Evolutionary conservation across 2,329 filamentous ascomycete genomes (phyloP).

Genomic region (Calonectria naviculata): DNA sequence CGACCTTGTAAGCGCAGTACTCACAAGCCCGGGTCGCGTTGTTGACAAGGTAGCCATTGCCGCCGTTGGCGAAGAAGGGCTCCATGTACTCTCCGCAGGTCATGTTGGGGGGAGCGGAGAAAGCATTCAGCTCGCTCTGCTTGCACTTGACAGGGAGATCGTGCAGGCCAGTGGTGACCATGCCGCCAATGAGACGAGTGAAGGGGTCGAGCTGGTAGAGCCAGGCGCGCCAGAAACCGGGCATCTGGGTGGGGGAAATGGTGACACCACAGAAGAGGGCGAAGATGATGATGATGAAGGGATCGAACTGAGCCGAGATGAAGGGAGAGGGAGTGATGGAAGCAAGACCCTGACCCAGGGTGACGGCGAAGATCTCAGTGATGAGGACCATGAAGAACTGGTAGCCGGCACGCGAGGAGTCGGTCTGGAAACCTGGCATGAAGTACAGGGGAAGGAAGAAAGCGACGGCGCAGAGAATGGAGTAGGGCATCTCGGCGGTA

Average conservation of each 20-base stretch:
- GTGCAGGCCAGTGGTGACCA: conserved; percentile 73
- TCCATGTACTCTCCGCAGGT: conserved; percentile 41
- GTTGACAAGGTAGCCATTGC: conserved; percentile 76
- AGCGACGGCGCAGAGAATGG: conserved; percentile 78
- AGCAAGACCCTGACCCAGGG: conserved; percentile 80
- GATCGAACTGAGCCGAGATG: conserved; percentile 83
- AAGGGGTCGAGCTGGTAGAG: conserved; percentile 75
- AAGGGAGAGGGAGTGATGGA: conserved; percentile 83
- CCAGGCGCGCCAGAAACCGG: conserved; percentile 80
- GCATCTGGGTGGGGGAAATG: conserved; percentile 80
- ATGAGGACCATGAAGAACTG: conserved; percentile 88
- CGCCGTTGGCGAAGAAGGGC: conserved; percentile 58
- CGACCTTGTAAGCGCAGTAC: conserved; percentile 85
- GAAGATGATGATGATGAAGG: conserved; percentile 85
- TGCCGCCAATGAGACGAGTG: conserved; percentile 72
- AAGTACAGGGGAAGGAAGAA: conserved; percentile 91
- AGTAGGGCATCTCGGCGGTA: conserved; percentile 88
- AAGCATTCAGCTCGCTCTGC: conserved; percentile 67
- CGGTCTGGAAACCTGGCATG: conserved; percentile 78
- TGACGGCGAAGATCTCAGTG: conserved; percentile 87
- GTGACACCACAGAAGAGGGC: conserved; percentile 90
- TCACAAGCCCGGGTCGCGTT: conserved; percentile 75
- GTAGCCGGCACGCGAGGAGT: conserved; percentile 78
- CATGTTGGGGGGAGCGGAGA: conserved; percentile 67
- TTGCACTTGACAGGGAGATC: conserved; percentile 62